Evolutionary conservation across 345 rosid species (phyloP).

Genomic region (Euphorbia tirucalli): DNA sequence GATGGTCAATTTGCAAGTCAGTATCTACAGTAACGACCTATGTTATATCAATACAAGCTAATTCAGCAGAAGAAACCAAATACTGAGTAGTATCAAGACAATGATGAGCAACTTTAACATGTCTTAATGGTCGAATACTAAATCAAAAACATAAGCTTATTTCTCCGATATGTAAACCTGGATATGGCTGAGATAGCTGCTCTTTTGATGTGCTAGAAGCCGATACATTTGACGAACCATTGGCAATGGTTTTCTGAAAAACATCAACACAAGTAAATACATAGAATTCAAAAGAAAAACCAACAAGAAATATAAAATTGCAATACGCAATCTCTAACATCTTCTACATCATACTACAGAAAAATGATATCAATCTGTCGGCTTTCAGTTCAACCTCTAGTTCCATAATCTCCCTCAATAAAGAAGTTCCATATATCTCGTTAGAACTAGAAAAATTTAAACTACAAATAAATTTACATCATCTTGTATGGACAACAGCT

Average conservation of each 20-base stretch:
- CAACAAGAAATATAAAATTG: background rate
- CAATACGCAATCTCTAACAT: background rate
- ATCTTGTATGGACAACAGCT: background rate
- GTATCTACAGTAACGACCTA: background rate
- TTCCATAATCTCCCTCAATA: background rate
- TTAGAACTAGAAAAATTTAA: background rate
- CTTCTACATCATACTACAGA: background rate
- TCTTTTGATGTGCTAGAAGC: constrained; percentile 49
- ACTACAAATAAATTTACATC: background rate
- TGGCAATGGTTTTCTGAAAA: constrained; percentile 34
- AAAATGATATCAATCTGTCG: background rate
- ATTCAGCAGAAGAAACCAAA: background rate
- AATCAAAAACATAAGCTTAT: constrained; percentile 1
- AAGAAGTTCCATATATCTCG: background rate
- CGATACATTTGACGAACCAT: constrained; percentile 39
- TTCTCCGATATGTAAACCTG: constrained; percentile 48
- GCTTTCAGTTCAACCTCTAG: background rate
- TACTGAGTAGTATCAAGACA: background rate
- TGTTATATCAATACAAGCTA: background rate
- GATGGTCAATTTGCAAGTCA: background rate
- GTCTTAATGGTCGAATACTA: background rate
- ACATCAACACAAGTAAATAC: background rate
- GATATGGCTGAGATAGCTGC: constrained; percentile 34
- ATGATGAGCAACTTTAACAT: background rate
- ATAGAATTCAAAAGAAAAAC: background rate